These are phyloP conservation scores for Psilocybe azurescens DNA, from an alignment of 768 basidiomycete species.

Conservation along the genomic window DNA sequence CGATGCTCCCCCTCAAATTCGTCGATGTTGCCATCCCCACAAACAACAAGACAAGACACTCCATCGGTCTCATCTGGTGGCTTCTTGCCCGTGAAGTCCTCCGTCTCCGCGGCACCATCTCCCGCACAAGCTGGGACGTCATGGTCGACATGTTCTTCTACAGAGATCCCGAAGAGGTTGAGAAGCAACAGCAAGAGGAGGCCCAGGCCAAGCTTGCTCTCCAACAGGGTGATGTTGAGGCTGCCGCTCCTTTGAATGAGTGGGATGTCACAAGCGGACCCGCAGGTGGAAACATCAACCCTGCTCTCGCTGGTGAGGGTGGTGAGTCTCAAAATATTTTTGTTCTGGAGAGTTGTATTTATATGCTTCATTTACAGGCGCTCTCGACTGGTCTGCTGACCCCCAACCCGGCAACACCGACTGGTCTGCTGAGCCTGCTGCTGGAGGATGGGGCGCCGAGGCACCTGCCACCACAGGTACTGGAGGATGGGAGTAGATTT, in stretches of 20 bases:
- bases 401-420: slow-evolving; percentile 61
- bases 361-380: slow-evolving; percentile 44
- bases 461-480: slow-evolving; percentile 34
- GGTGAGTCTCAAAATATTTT: slow-evolving; percentile 39
- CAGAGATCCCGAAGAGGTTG: slow-evolving; percentile 98
- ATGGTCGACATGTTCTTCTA: slow-evolving; percentile 99
- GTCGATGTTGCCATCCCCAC: slow-evolving; percentile 99
- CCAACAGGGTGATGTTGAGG: slow-evolving; percentile 56
- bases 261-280: slow-evolving; percentile 80
- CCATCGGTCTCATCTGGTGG: slow-evolving; percentile 98
- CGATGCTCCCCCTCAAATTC: slow-evolving; percentile 96
- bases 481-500: slow-evolving; percentile 45
- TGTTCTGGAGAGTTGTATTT: slow-evolving; percentile 3
- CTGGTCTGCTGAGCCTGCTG: slow-evolving; percentile 87
- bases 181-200: slow-evolving; percentile 96
- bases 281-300: slow-evolving; percentile 74
- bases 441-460: slow-evolving; percentile 52
- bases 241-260: slow-evolving; percentile 45
- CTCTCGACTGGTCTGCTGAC: slow-evolving; percentile 87
- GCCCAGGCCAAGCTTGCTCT: slow-evolving; percentile 83
- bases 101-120: slow-evolving; percentile 92
- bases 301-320: slow-evolving; percentile 69
- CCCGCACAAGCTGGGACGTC: slow-evolving; percentile 92
- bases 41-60: slow-evolving; percentile 99
- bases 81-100: slow-evolving; percentile 97